Conservation (phyloP, 352 stramenopile species). For the Phytophthora pisi region DNA sequence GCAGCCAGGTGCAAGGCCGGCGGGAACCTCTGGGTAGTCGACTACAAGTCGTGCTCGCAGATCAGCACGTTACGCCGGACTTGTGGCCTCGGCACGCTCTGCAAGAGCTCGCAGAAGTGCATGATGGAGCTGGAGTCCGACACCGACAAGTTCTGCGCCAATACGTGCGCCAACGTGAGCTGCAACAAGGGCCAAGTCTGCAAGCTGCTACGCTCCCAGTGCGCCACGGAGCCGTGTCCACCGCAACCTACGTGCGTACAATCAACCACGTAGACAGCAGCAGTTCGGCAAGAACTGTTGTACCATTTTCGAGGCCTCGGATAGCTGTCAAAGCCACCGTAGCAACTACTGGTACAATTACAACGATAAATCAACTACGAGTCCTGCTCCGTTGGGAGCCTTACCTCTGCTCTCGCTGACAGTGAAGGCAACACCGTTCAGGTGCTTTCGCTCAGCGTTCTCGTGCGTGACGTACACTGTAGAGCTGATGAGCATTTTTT, state of each 20-base stretch:
- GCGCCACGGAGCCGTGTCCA: conserved; percentile 12
- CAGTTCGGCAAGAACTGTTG: not conserved
- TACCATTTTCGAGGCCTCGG: not conserved
- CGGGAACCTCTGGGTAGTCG: conserved; percentile 31
- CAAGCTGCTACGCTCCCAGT: conserved; percentile 11
- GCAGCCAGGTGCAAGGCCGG: conserved; percentile 29
- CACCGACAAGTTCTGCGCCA: conserved; percentile 14
- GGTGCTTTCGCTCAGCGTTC: conserved; percentile 9
- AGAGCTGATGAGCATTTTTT: conserved; percentile 20
- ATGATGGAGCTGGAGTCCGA: conserved; percentile 8
- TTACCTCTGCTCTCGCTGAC: no score
- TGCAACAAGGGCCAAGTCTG: conserved; percentile 16
- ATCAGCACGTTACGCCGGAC: conserved; percentile 11
- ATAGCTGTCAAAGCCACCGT: not conserved
- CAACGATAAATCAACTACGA: not conserved
- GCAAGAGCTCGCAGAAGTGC: conserved; percentile 13
- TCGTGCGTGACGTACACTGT: not conserved
- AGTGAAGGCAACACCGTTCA: no score
- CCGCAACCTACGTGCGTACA: conserved; percentile 9
- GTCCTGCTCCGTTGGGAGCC: not conserved
- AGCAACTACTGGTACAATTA: not conserved
- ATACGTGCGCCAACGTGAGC: conserved; percentile 10
- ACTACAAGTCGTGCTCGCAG: conserved; percentile 29
- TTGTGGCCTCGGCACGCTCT: conserved; percentile 17
- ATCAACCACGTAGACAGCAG: not conserved